phyloP scores from a whole-genome alignment of 768 basidiomycete species.

The Sarcomyxa edulis region DNA sequence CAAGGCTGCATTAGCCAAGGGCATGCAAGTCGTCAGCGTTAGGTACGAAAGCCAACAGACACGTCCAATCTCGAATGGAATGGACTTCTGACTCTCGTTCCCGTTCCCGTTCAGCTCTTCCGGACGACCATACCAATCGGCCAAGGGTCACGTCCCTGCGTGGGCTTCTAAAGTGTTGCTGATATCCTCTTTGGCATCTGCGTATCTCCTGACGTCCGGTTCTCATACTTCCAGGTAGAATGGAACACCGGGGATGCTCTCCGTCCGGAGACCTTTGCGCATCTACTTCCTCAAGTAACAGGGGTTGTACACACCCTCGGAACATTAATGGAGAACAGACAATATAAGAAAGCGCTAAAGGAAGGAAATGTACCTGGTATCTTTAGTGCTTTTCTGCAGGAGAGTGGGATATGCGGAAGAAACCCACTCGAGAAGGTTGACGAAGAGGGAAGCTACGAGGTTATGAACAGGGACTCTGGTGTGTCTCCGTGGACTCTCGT shows the following conservation, averaged over 20 bases:
- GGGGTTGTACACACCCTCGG: constrained; percentile 95
- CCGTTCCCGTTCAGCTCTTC: constrained; percentile 54
- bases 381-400: constrained; percentile 39
- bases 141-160: constrained; percentile 85
- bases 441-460: constrained; percentile 57
- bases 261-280: constrained; percentile 63
- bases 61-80: background rate
- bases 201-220: constrained; percentile 9
- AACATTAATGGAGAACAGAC: constrained; percentile 73
- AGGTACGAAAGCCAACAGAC: constrained; percentile 43
- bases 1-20: constrained; percentile 76
- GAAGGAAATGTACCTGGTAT: constrained; percentile 52
- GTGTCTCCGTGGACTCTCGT: constrained; percentile 19
- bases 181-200: constrained; percentile 6
- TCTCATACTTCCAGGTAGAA: constrained; percentile 52
- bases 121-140: constrained; percentile 78
- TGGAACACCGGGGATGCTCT: constrained; percentile 88
- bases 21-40: constrained; percentile 85
- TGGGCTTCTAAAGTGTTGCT: constrained; percentile 72
- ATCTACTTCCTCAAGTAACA: constrained; percentile 58
- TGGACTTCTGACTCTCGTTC: background rate
- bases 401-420: constrained; percentile 32
- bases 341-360: constrained; percentile 74
- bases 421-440: constrained; percentile 58
- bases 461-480: constrained; percentile 90